Percentiles rank a stretch among this genome's conserved stretches.
phyloP scores from a whole-genome alignment of 768 basidiomycete species.

The Leccinum arenicola region DNA sequence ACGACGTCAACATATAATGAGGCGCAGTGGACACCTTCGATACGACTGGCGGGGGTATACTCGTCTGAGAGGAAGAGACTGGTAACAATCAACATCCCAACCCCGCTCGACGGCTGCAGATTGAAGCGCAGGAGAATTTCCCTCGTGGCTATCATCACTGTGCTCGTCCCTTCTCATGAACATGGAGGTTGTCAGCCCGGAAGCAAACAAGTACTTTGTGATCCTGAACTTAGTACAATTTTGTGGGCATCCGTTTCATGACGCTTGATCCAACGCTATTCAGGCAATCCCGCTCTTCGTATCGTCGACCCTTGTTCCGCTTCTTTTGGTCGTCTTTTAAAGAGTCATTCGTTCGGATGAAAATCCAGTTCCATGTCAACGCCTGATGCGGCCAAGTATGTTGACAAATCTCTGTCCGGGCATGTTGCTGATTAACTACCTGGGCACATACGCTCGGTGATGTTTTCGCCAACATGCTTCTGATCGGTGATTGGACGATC shows the following conservation, averaged over 20 bases:
- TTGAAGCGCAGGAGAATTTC: conserved; percentile 63
- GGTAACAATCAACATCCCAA: conserved; percentile 43
- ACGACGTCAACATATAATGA: conserved; percentile 87
- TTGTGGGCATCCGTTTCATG: conserved; percentile 79
- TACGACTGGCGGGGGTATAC: conserved; percentile 37
- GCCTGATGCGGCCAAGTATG: not conserved
- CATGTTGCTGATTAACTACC: no score
- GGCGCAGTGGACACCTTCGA: conserved; percentile 32
- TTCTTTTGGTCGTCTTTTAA: no score
- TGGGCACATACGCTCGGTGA: no score
- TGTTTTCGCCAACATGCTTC: no score
- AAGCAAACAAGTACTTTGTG: conserved; percentile 89
- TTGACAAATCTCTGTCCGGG: no score
- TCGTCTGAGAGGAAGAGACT: conserved; percentile 40
- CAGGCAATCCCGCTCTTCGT: no score
- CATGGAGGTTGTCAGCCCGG: conserved; percentile 51
- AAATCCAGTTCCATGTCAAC: no score
- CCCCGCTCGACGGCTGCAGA: conserved; percentile 64
- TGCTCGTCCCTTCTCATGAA: conserved; percentile 62
- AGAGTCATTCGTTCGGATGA: no score
- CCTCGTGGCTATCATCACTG: conserved; percentile 46
- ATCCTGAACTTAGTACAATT: conserved; percentile 83
- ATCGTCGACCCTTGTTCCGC: no score
- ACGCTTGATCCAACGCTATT: no score
- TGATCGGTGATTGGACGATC: no score